A percentile compares a stretch with the other conserved stretches of the same genome.
Evolutionary conservation across 2,329 filamentous ascomycete genomes (phyloP).

Genomic region (Botryotinia narcissicola): DNA sequence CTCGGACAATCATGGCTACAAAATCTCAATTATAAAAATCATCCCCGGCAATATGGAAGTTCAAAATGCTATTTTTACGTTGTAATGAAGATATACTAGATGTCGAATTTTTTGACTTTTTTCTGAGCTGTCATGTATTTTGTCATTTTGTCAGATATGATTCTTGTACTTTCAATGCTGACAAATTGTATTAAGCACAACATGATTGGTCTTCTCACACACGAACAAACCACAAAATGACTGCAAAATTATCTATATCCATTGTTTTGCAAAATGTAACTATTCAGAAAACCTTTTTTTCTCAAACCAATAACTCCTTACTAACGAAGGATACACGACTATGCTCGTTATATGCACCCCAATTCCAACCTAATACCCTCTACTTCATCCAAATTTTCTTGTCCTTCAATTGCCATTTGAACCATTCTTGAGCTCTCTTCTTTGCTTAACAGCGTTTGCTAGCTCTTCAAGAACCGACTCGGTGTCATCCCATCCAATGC

Average conservation of each 20-base stretch:
- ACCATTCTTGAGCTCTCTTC: slow-evolving; percentile 50
- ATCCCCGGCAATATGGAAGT: neutral
- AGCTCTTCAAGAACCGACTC: slow-evolving; percentile 73
- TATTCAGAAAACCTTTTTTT: slow-evolving; percentile 7
- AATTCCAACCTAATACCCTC: neutral
- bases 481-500: slow-evolving; percentile 92
- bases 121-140: neutral
- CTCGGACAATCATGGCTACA: neutral
- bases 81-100: neutral
- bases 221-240: neutral
- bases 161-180: neutral
- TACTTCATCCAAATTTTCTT: too few species aligned
- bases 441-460: slow-evolving; percentile 74
- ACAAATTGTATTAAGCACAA: neutral
- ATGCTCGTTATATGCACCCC: neutral
- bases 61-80: neutral
- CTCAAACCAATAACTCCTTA: slow-evolving; percentile 11
- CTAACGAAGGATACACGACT: neutral
- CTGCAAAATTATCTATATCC: neutral
- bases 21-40: neutral
- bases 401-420: slow-evolving; percentile 21
- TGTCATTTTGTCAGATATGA: neutral
- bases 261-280: neutral
- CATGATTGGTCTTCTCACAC: slow-evolving; percentile 2
- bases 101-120: neutral